These are phyloP conservation scores for Nigrospora oryzae DNA, from an alignment of 2,329 filamentous ascomycete genomes.

Conservation along the genomic window DNA sequence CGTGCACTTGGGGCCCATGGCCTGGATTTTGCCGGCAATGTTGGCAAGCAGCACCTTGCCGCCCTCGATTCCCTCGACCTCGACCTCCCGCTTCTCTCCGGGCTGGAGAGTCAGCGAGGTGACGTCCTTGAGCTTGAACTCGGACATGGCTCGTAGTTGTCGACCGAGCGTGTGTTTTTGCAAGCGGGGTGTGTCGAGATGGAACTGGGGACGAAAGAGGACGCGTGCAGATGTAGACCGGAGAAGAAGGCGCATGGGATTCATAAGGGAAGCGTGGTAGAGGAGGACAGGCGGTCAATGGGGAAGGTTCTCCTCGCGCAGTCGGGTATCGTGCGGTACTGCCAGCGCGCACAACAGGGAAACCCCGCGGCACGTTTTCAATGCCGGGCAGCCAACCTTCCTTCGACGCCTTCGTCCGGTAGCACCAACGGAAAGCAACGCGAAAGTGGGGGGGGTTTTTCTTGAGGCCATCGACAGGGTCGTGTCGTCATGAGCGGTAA, in stretches of 20 bases:
- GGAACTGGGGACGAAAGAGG: too few relatives aligned
- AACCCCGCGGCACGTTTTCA: too few relatives aligned
- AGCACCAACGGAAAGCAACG: not conserved
- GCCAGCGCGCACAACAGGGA: too few relatives aligned
- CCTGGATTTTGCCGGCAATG: constrained; percentile 65
- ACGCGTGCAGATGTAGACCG: not conserved
- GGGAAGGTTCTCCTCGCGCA: not conserved
- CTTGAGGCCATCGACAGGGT: constrained; percentile 3
- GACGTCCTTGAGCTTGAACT: constrained; percentile 69
- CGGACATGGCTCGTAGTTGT: constrained; percentile 35
- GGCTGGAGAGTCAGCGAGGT: constrained; percentile 65
- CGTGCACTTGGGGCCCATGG: constrained; percentile 74
- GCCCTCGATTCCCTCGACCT: constrained; percentile 80
- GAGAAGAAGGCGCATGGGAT: not conserved
- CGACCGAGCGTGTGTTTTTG: not conserved
- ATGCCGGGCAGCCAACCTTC: too few relatives aligned
- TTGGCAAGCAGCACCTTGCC: constrained; percentile 85
- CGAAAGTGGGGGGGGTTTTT: not conserved
- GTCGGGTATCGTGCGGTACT: too few relatives aligned
- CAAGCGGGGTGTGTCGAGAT: not conserved
- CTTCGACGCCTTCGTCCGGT: too few relatives aligned
- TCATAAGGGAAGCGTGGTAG: not conserved
- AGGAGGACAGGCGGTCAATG: not conserved
- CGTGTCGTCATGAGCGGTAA: constrained; percentile 11
- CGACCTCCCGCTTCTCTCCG: constrained; percentile 78